Evolutionary conservation across 495 filamentous ascomycete species (phyloP), one percentile per base, ranked within the genome.

Genomic region (Penicillium alfredii): DNA sequence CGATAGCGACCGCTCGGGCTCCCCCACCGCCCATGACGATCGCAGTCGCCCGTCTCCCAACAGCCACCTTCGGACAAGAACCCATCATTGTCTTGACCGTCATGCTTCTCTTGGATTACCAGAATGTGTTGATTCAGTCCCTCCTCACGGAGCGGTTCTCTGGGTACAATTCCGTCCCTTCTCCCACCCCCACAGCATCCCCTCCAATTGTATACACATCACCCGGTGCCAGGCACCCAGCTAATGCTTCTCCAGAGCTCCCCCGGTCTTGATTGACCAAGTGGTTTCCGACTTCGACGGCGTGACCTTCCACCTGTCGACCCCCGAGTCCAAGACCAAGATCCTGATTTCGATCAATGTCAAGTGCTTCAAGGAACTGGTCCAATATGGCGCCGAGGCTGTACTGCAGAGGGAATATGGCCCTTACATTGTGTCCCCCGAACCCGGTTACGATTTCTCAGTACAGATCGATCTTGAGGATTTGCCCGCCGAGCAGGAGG

Each of bases 81-180:
- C 19, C 32, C 36, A 25, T 24, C 45, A 42, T 51, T 47, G 39
- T 17, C 10, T 38, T 44, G 44, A 33, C 38, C 66, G 80, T 52
- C 47, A 96, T 96, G 92, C 78, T 98, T 66, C 82, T 97, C 56
- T 81, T 99, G 52, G 92, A 99, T 60, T 99, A 99, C 61, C 92
- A 97, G 59, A 99, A 99, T 66, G 88, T 93, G 39, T 74, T 97
- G 54, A 94, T 99, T 57, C 86, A 95, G 68, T 84, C 88, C 37
- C 78, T 97, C 49, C 80, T 99, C 45, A 93, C 82, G 40, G 92
- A 99, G 69, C 84, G 92, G 47, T 90, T 97, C 67, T 81, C 84
- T 26, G 86, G 86, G 88, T 92, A 76, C 47, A 58, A 34, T 33
- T 45, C 40, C 26, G 21, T 44, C 49, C 45, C 40, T 41, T 32